These are phyloP conservation scores for Curvularia verruculosa DNA, from an alignment of 2,329 filamentous ascomycete species.

Conservation along the genomic window DNA sequence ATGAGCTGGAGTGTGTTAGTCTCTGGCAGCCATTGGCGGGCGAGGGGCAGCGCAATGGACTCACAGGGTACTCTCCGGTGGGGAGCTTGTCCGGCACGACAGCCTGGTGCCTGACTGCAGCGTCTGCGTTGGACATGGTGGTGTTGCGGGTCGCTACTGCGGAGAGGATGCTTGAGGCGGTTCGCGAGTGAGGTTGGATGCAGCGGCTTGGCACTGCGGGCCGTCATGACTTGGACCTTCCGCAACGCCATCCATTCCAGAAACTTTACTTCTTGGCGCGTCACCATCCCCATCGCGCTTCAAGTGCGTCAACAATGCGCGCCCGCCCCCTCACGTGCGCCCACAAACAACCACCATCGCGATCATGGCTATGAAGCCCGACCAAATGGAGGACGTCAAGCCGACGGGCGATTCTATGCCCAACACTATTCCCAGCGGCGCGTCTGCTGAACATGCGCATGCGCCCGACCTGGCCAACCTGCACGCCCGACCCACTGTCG, in stretches of 20 bases:
- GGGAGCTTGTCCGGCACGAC: constrained; percentile 78
- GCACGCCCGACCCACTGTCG: constrained; percentile 65
- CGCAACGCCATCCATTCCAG: constrained; percentile 21
- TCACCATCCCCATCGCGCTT: constrained; percentile 18
- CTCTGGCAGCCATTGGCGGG: constrained; percentile 28
- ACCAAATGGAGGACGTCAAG: constrained; percentile 37
- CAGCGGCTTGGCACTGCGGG: constrained; percentile 5
- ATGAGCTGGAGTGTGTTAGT: constrained; percentile 73
- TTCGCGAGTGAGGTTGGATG: constrained; percentile 16
- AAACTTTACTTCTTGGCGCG: constrained; percentile 43
- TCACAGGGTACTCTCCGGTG: constrained; percentile 84
- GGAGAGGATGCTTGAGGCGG: constrained; percentile 15
- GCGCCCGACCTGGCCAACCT: constrained; percentile 28
- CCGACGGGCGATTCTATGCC: constrained; percentile 18
- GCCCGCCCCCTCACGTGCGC: constrained; percentile 24
- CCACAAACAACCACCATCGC: constrained; percentile 11
- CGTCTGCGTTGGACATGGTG: constrained; percentile 39
- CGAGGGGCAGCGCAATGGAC: constrained; percentile 46
- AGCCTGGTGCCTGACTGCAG: constrained; percentile 45
- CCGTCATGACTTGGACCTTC: constrained; percentile 8
- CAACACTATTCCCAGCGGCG: constrained; percentile 24
- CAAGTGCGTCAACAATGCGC: constrained; percentile 37
- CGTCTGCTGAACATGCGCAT: constrained; percentile 20
- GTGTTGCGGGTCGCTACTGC: constrained; percentile 25
- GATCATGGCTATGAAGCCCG: constrained; percentile 15